phyloP scores from a whole-genome alignment of 2,329 filamentous ascomycete species.

The Hypocrella siamensis region DNA sequence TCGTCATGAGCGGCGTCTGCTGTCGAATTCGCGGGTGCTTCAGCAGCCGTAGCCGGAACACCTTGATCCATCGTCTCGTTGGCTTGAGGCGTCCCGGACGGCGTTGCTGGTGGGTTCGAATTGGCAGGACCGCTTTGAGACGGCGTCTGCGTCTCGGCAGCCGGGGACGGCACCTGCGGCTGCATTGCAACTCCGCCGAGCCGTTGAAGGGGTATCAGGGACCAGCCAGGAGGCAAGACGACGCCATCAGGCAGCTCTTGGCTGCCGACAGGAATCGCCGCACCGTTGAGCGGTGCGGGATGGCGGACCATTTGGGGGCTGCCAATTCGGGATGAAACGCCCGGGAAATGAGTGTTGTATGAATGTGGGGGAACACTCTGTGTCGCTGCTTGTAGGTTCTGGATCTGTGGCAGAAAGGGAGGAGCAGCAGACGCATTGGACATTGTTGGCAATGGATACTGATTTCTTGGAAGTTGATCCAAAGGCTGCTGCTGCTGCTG shows the following conservation, averaged over 20 bases:
- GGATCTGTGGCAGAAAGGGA: constrained; percentile 2
- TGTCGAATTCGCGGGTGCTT: neutral
- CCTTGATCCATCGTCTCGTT: neutral
- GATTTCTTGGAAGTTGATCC: neutral
- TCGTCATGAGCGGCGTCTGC: neutral
- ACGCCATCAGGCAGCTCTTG: constrained; percentile 47
- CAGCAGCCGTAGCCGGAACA: neutral
- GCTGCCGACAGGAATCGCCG: constrained; percentile 42
- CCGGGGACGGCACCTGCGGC: neutral
- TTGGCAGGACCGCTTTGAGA: neutral
- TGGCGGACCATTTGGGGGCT: constrained; percentile 31
- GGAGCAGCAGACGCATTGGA: neutral
- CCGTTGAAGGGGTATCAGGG: constrained; percentile 44
- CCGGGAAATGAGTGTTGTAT: constrained; percentile 9
- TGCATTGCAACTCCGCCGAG: constrained; percentile 9
- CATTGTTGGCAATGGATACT: too few species aligned
- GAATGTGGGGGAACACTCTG: constrained; percentile 8
- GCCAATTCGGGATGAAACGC: constrained; percentile 18
- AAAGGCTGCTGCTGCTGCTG: constrained; percentile 2
- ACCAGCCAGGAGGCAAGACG: constrained; percentile 50
- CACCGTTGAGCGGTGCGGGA: constrained; percentile 25
- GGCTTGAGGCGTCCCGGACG: neutral
- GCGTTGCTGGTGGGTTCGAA: neutral
- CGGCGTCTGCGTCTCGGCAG: neutral
- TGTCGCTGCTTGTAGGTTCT: constrained; percentile 6